Evolutionary conservation across 1,284 basidiomycete species (phyloP).

Genomic region (Sanguinoderma infundibulare): DNA sequence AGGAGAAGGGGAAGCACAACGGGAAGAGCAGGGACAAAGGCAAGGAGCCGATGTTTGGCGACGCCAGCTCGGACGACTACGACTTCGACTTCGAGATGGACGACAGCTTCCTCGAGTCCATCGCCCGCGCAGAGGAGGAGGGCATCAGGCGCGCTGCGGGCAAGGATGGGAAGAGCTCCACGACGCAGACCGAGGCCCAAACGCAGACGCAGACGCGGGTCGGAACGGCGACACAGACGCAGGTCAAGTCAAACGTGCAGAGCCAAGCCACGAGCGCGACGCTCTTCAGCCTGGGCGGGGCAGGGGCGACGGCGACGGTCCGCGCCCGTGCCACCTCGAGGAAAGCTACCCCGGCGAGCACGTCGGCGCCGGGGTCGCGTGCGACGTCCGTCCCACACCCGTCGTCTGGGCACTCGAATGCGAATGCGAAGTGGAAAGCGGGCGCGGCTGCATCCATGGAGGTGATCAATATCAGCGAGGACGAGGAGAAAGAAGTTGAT

Average conservation of each 20-base stretch:
- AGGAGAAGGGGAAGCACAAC: conserved; percentile 5
- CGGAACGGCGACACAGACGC: not conserved
- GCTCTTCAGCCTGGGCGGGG: conserved; percentile 1
- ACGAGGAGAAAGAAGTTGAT: conserved; percentile 55
- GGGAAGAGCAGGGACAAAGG: conserved; percentile 13
- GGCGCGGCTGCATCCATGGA: conserved; percentile 8
- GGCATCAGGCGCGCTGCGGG: conserved; percentile 9
- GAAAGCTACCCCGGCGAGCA: not conserved
- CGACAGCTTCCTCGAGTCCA: conserved; percentile 40
- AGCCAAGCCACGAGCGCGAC: conserved; percentile 11
- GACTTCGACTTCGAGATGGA: conserved; percentile 42
- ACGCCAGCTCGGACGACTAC: conserved; percentile 35
- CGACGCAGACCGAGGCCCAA: conserved; percentile 1
- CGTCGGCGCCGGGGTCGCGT: conserved; percentile 9
- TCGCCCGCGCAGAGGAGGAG: conserved; percentile 43
- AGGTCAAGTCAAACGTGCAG: conserved; percentile 9
- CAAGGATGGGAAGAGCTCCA: not conserved
- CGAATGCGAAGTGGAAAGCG: not conserved
- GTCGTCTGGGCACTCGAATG: conserved; percentile 1
- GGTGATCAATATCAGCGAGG: conserved; percentile 43
- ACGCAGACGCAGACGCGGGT: conserved; percentile 6
- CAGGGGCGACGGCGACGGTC: conserved; percentile 1
- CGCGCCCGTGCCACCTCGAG: not conserved
- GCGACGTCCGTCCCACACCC: conserved; percentile 7
- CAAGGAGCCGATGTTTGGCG: conserved; percentile 10